phyloP scores from a whole-genome alignment of 2,329 filamentous ascomycete species.

The Fusarium nodosum region DNA sequence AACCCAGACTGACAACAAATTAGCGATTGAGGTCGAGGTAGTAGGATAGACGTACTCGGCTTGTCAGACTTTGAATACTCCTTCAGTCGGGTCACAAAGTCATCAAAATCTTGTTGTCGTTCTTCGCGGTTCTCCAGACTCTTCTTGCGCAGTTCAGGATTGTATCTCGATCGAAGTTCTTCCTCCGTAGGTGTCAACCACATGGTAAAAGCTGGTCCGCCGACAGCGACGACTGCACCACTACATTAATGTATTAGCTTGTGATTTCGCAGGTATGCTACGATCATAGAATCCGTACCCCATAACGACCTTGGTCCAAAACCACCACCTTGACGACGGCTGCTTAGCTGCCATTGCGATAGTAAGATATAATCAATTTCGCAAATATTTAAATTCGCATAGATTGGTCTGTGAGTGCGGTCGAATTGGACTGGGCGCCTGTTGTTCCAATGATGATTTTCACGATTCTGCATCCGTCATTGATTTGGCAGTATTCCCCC shows the following conservation, averaged over 20 bases:
- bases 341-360: slow-evolving; percentile 58
- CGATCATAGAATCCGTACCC: slow-evolving; percentile 66
- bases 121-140: slow-evolving; percentile 84
- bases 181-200: slow-evolving; percentile 89
- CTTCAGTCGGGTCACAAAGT: slow-evolving; percentile 87
- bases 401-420: slow-evolving; percentile 6
- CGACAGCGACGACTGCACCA: slow-evolving; percentile 78
- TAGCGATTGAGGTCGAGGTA: slow-evolving; percentile 15
- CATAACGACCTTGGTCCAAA: slow-evolving; percentile 77
- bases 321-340: slow-evolving; percentile 64
- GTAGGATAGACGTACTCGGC: slow-evolving; percentile 74
- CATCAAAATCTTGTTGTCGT: slow-evolving; percentile 87
- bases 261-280: slow-evolving; percentile 24
- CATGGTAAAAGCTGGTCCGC: slow-evolving; percentile 86
- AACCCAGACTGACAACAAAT: slow-evolving; percentile 60
- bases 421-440: slow-evolving; percentile 10
- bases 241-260: slow-evolving; percentile 61
- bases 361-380: not conserved
- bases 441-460: slow-evolving; percentile 50
- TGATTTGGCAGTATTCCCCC: slow-evolving; percentile 49
- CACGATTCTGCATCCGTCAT: slow-evolving; percentile 51
- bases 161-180: slow-evolving; percentile 92
- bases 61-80: slow-evolving; percentile 92
- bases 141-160: slow-evolving; percentile 91
- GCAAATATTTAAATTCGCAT: not conserved